Base-by-base conservation (phyloP, 1,284 basidiomycete species). In the Bondarzewia mesenterica region DNA sequence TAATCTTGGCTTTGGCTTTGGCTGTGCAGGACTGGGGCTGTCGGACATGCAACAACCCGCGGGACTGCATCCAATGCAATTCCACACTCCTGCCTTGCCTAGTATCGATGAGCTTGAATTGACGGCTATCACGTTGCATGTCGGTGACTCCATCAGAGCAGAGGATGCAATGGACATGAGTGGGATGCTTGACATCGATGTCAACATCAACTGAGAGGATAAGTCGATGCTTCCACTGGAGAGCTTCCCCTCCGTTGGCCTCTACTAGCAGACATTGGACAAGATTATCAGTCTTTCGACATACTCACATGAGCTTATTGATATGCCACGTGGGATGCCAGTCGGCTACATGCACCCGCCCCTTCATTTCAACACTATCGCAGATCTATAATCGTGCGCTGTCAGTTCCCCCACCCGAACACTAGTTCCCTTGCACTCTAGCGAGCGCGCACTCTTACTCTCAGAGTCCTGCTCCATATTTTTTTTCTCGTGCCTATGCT, bases 71-170 rank as follows among this genome's bases (percentile, higher is more conserved):
- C 64, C 78, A 15, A 72, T 80, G 67, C 77, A 77, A 61, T 63
- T 84, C 50, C 80, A 78, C 57, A 69, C 74, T 1, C 66, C 78
- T 48, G 68, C 72, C 10, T 63, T 83, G 46, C 72, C 78, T 37
- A 78, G 78, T 15, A 83, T 86, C 56, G 85, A 86, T 54, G 85
- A 85, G 63, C 77, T 85, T 52, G 82, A 78, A 59, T 65, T 87
- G 48, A 76, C 76, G 44, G 75, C 77, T 18, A 86, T 87, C 60
- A 80, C 74, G 26, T 68, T 86, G 55, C 73, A 84, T 52, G 82
- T 83, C 63, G 65, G 27, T 58, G 62, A 22, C 39, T 57, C 29
- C 54, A 60, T 25, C n/a, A n/a, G n/a, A n/a, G n/a, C n/a, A n/a
- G n/a, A n/a, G n/a, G 50, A 52, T 10, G 52, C 62, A 40, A 42